Evolutionary conservation across 495 filamentous ascomycete species (phyloP), one percentile per base, ranked within the genome.

Genomic region (Hyaloscypha variabilis): DNA sequence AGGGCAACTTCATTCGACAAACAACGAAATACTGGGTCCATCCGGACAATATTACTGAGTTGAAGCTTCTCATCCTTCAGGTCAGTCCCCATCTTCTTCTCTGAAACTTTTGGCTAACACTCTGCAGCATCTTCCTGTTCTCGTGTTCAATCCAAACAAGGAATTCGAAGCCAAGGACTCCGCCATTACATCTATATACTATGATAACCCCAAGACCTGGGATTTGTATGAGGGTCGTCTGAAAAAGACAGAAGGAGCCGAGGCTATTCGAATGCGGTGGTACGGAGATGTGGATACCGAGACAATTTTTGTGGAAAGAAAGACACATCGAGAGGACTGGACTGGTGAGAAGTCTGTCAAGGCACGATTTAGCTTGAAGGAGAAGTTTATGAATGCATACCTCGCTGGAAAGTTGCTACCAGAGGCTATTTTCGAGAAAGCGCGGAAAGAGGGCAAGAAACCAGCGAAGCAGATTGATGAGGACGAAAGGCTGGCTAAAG

Each of bases 11-110:
- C 71, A 85, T 99, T 62, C 88, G 95, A 21, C 92, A 99, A 73
- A 99, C 95, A 0, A 99, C 95, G 2, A 99, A 99, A 73, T 99
- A 98, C 82, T 99, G 95, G 95, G 94, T 99, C 57, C 95, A 99
- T 71, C 91, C 91, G 8, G 96, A 99, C 75, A 98, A 99, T 73
- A 95, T 99, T 73, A 98, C 95, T 5, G 95, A 99, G 76, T 77
- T 99, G 63, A 99, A 99, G 76, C 83, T 99, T 73, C 93, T 99
- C 67, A 92, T 99, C 67, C 82, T 99, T 31, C 97, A 99, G 80
- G 86, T 87, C 71, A 26, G 72, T 42, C 42, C 21, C 28, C 14
- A 2, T 2, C 8, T 53, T 14, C 19, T 1, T 14, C 19, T 8
- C 19, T 23, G 42, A n/a, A 23, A 11, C 11, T 21, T 58, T 11